phyloP scores from a whole-genome alignment of 345 rosid species.

The Hibiscus tridactylites region DNA sequence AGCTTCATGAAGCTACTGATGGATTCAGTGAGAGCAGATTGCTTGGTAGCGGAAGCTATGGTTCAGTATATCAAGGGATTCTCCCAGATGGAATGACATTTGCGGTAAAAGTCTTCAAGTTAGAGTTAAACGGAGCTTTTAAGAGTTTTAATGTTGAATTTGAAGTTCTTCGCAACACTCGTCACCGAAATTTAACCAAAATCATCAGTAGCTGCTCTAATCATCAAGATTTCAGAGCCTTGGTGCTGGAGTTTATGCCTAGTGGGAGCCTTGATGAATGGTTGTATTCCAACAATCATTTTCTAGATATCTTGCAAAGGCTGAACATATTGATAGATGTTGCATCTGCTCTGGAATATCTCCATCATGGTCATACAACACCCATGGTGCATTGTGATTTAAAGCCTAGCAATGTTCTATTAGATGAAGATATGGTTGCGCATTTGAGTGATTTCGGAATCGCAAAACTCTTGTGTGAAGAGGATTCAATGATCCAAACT shows the following conservation, averaged over 20 bases:
- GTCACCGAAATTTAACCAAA: conserved; percentile 12
- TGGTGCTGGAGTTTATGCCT: background rate
- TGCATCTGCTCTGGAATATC: conserved; percentile 2
- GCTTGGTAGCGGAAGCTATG: conserved; percentile 12
- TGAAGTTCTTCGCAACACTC: conserved; percentile 6
- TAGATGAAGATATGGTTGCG: background rate
- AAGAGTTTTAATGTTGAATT: conserved; percentile 17
- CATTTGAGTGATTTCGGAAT: background rate
- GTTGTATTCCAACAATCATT: background rate
- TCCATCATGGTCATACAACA: background rate
- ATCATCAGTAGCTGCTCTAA: background rate
- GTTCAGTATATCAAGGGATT: conserved; percentile 8
- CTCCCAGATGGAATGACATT: background rate
- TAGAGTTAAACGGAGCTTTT: conserved; percentile 3
- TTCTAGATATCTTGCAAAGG: background rate
- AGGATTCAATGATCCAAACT: background rate
- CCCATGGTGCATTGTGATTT: conserved; percentile 10
- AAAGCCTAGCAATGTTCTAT: background rate
- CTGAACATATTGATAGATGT: conserved; percentile 16
- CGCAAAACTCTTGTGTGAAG: background rate
- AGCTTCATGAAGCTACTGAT: background rate
- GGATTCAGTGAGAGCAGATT: background rate
- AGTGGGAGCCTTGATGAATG: conserved; percentile 13
- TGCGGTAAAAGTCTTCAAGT: conserved; percentile 11
- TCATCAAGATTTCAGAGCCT: background rate